Evolutionary conservation across 345 rosid genomes (phyloP).

Genomic region (Bruguiera sexangula): DNA sequence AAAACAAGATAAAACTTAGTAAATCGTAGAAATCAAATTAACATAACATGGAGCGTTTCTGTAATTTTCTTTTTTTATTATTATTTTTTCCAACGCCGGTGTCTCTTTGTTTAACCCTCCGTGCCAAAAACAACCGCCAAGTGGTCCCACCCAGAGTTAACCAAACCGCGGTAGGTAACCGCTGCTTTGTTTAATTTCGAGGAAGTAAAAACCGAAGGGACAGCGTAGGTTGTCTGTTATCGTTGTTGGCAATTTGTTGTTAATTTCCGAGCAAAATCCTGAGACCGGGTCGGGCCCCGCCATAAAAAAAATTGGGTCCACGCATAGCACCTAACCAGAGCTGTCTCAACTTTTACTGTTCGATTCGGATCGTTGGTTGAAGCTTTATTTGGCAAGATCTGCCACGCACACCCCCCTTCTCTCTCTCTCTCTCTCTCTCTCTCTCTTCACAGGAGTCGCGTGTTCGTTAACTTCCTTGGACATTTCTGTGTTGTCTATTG

Average conservation of each 20-base stretch:
- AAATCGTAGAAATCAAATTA: too few species aligned
- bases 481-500: background rate
- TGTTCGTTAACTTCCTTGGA: background rate
- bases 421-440: slow-evolving; percentile 6
- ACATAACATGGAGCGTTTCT: too few species aligned
- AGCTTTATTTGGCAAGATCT: slow-evolving; percentile 12
- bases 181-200: background rate
- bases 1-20: too few species aligned
- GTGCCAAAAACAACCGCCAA: background rate
- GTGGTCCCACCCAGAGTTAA: background rate
- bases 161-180: background rate
- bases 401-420: background rate
- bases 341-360: slow-evolving; percentile 1
- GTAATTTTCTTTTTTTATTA: too few species aligned
- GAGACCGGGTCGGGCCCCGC: slow-evolving; percentile 1
- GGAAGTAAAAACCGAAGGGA: background rate
- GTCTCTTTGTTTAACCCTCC: too few species aligned
- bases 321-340: background rate
- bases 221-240: slow-evolving; percentile 10
- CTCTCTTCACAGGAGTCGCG: slow-evolving; percentile 8
- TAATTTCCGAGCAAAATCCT: background rate
- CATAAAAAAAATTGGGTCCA: background rate
- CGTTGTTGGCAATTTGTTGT: background rate
- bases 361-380: slow-evolving; percentile 7
- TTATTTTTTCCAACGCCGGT: too few species aligned